Conservation (phyloP, 176 grass and related monocot species). For the Dendrocalamus sinicus region DNA sequence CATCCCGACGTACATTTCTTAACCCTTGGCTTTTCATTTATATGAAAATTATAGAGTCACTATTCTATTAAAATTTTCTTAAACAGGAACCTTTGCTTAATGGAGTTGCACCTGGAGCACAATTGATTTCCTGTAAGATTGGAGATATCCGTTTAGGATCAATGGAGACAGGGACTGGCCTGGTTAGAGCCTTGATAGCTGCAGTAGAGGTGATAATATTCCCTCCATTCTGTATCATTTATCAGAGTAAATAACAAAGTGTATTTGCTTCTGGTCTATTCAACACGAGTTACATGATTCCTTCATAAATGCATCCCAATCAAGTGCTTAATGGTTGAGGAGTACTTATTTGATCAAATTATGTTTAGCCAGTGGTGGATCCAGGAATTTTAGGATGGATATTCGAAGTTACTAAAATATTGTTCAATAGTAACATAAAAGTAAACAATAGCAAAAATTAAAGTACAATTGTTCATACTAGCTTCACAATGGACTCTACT, state of each 20-base stretch:
- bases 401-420: too few relatives aligned
- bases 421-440: too few relatives aligned
- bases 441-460: too few relatives aligned
- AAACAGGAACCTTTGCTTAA: slow-evolving; percentile 89
- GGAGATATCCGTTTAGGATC: slow-evolving; percentile 95
- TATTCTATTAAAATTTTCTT: slow-evolving; percentile 37
- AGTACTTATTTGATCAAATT: slow-evolving; percentile 27
- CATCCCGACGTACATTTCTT: slow-evolving; percentile 76
- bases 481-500: too few relatives aligned
- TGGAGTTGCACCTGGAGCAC: slow-evolving; percentile 95
- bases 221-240: slow-evolving; percentile 39
- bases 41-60: slow-evolving; percentile 28
- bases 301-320: slow-evolving; percentile 21
- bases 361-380: neutral
- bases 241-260: slow-evolving; percentile 37
- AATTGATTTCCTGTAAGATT: slow-evolving; percentile 98
- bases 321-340: slow-evolving; percentile 11
- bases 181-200: slow-evolving; percentile 91
- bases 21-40: slow-evolving; percentile 33
- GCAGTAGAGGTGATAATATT: slow-evolving; percentile 78
- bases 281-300: neutral
- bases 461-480: too few relatives aligned
- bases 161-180: slow-evolving; percentile 98
- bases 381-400: too few relatives aligned
- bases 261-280: slow-evolving; percentile 26